These are phyloP conservation scores for Dactylellina leptospora DNA, from an alignment of 2,329 filamentous ascomycete genomes.

Conservation along the genomic window DNA sequence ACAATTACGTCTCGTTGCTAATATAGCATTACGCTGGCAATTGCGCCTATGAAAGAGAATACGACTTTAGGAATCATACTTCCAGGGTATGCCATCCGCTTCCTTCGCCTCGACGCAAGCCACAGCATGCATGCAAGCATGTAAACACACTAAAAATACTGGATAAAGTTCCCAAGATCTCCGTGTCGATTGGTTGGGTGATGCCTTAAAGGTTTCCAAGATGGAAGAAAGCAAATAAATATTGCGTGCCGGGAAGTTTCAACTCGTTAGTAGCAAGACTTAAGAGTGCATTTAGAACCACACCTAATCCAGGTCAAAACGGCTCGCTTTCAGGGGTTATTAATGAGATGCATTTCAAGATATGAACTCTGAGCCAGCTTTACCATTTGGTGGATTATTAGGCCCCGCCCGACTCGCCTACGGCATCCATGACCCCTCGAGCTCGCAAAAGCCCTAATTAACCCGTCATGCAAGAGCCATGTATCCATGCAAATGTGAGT, in stretches of 20 bases:
- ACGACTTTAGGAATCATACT: neutral
- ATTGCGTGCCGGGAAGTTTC: no score
- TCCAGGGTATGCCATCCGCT: neutral
- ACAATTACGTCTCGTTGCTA: no score
- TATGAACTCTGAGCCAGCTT: conserved; percentile 11
- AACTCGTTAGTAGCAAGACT: no score
- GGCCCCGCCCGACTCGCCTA: conserved; percentile 13
- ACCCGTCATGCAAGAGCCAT: conserved; percentile 27
- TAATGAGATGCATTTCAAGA: neutral
- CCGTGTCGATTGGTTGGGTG: neutral
- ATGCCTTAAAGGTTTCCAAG: no score
- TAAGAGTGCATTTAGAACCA: no score
- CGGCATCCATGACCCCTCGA: conserved; percentile 1
- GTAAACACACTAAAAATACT: no score
- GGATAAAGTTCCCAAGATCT: no score
- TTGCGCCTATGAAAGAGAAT: no score
- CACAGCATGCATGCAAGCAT: neutral
- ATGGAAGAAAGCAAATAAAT: no score
- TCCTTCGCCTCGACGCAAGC: neutral
- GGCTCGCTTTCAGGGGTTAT: conserved; percentile 16
- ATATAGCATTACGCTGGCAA: neutral
- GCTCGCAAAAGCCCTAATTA: conserved; percentile 32
- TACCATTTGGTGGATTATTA: conserved; percentile 1
- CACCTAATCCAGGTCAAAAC: no score
- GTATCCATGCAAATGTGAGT: conserved; percentile 27